These are phyloP conservation scores for Astragalus membranaceus DNA, from an alignment of 306 rosid species.

Conservation along the genomic window DNA sequence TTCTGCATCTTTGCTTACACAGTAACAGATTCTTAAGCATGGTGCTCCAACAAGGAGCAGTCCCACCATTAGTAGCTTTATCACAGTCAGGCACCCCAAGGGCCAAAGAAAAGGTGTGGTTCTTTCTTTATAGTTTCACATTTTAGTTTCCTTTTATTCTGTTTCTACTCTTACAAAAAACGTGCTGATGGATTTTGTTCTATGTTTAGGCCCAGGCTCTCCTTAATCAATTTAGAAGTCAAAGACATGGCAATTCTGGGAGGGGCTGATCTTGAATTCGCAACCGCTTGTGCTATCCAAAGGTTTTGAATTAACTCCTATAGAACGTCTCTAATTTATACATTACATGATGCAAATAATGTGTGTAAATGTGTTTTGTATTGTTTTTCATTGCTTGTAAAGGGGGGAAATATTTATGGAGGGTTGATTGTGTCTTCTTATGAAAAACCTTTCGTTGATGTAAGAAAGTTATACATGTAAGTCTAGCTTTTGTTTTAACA, in stretches of 20 bases:
- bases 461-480: constrained; percentile 33
- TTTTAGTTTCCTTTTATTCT: neutral
- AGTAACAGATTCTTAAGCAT: constrained; percentile 44
- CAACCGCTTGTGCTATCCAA: constrained; percentile 16
- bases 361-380: constrained; percentile 39
- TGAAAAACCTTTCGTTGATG: constrained; percentile 28
- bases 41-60: constrained; percentile 93
- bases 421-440: constrained; percentile 39
- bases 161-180: neutral
- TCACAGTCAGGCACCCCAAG: constrained; percentile 93
- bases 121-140: neutral
- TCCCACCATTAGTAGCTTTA: constrained; percentile 88
- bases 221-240: constrained; percentile 85
- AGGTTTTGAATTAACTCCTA: constrained; percentile 45
- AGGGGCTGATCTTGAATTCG: constrained; percentile 54
- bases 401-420: constrained; percentile 33
- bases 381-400: constrained; percentile 41
- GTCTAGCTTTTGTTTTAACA: constrained; percentile 26
- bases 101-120: constrained; percentile 87
- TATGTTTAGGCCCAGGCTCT: constrained; percentile 80
- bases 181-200: constrained; percentile 15
- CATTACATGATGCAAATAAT: constrained; percentile 52
- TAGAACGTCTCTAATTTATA: constrained; percentile 39
- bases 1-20: constrained; percentile 68
- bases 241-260: constrained; percentile 85